Evolutionary conservation across 345 rosid species (phyloP).

Genomic region (Excoecaria agallocha): DNA sequence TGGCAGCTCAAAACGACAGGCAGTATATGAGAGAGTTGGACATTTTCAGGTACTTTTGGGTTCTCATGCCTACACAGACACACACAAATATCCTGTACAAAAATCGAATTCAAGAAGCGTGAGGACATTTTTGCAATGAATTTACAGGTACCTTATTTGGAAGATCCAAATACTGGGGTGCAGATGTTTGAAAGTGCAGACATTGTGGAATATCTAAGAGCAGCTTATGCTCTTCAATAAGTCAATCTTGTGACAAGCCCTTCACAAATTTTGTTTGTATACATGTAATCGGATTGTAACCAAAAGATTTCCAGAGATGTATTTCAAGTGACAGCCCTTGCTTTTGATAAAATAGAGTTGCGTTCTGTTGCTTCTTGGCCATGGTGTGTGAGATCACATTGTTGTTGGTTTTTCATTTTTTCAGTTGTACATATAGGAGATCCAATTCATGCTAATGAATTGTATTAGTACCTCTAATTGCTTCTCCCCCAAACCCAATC

Average conservation of each 20-base stretch:
- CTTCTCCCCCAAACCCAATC: no score
- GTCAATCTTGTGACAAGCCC: slow-evolving; percentile 3
- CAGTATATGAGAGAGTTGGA: slow-evolving; percentile 54
- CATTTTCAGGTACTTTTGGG: slow-evolving; percentile 62
- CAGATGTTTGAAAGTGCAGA: slow-evolving; percentile 94
- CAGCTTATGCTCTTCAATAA: slow-evolving; percentile 60
- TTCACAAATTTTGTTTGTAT: neutral
- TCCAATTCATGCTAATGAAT: neutral
- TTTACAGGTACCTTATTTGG: slow-evolving; percentile 75
- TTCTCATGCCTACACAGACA: neutral
- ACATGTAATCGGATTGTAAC: neutral
- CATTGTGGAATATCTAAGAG: slow-evolving; percentile 70
- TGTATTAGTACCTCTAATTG: no score
- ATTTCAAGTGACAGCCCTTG: neutral
- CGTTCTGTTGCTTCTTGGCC: neutral
- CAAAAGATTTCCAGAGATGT: neutral
- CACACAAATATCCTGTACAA: neutral
- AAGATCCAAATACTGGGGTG: slow-evolving; percentile 92
- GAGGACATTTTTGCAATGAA: slow-evolving; percentile 8
- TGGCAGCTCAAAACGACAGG: slow-evolving; percentile 80
- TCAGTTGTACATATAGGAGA: neutral
- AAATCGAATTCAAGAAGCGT: neutral
- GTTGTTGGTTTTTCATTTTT: neutral
- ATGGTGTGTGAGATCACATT: neutral
- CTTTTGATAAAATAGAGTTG: neutral